A percentile compares a stretch with the other conserved stretches of the same genome.
Evolutionary conservation across 129 eudicot species (phyloP).

Genomic region (Rutidosis leptorrhynchoides): DNA sequence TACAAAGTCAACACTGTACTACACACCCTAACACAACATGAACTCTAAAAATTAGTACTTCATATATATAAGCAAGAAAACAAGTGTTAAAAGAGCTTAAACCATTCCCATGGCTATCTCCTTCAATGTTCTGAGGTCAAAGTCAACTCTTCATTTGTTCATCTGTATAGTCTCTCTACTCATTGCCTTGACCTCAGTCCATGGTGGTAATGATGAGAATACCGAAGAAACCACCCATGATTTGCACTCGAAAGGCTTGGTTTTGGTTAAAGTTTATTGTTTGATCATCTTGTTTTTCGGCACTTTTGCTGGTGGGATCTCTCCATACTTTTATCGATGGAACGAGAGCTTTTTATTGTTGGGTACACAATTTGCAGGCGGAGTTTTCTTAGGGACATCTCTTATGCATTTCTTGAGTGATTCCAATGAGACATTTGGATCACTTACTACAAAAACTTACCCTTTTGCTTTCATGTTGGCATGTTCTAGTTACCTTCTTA

Average conservation of each 20-base stretch:
- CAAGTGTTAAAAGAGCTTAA: conserved; percentile 2
- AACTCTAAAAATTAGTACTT: conserved; percentile 11
- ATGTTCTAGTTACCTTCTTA: conserved; percentile 53
- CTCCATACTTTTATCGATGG: conserved; percentile 76
- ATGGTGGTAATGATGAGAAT: conserved; percentile 42
- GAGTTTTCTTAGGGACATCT: conserved; percentile 76
- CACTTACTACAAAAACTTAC: conserved; percentile 48
- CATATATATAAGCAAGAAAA: conserved; percentile 4
- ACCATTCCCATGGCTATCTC: conserved; percentile 40
- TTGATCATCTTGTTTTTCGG: conserved; percentile 59
- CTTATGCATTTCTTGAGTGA: conserved; percentile 87
- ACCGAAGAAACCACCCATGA: conserved; percentile 5
- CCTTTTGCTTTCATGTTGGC: conserved; percentile 90
- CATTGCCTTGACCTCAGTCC: conserved; percentile 38
- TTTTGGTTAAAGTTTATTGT: conserved; percentile 80
- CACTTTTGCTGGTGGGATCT: conserved; percentile 72
- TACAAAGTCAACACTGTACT: conserved; percentile 68
- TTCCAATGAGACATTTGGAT: conserved; percentile 40
- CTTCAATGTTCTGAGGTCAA: conserved; percentile 48
- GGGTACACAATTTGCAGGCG: conserved; percentile 88
- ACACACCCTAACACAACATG: conserved; percentile 26
- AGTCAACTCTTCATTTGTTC: conserved; percentile 32
- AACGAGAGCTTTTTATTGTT: conserved; percentile 57
- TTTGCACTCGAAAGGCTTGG: conserved; percentile 45
- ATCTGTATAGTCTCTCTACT: conserved; percentile 39